Base-by-base conservation (phyloP, 2,329 filamentous ascomycete genomes). In the Penicillium sumatraense region DNA sequence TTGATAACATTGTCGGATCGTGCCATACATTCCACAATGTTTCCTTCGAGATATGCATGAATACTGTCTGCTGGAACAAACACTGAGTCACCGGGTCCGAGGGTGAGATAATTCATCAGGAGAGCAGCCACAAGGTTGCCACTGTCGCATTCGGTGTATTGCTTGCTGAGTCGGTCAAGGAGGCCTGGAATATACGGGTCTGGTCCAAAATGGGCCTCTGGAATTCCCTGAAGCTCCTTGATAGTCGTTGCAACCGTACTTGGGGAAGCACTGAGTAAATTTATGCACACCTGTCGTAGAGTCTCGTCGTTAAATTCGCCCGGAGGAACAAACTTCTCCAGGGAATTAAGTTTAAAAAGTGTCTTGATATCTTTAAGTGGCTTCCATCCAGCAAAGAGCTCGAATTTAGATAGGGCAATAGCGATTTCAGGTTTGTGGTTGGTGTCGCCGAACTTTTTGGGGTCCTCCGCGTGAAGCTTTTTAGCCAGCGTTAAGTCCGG, bases 371-470 rank as follows among this genome's bases (percentile, higher is more conserved):
- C 78, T 9, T 72, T 66, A 0, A 89, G 75, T 0, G 87, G 85
- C 67, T 90, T 91, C 77, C 87, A 92, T 5, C 89, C 89, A 9
- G 86, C 87, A 63, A 93, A 92, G 0, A 89, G 85, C 70, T 92
- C 89, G 64, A 93, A 92, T 20, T 85, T 83, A 11, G 82, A 80
- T 1, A 92, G 74, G 0, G 89, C 89, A 1, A 93, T 77, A 1
- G 89, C 89, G 50, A 93, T 92, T 68, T 93, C 89, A 1, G 89
- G 89, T 73, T 92, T 92, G 78, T 92, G 89, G 70, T 92, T 92
- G 2, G 83, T 76, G 61, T 93, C 89, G 1, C 83, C 84, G 70
- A 89, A 92, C 54, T 85, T 82, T 2, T 84, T 72, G 0, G 89
- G 88, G 51, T 90, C 80, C 60, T 84, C 70, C 51, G 81, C 69